Base-by-base conservation (phyloP, 176 grass and related monocot species). In the Oryza rufipogon region DNA sequence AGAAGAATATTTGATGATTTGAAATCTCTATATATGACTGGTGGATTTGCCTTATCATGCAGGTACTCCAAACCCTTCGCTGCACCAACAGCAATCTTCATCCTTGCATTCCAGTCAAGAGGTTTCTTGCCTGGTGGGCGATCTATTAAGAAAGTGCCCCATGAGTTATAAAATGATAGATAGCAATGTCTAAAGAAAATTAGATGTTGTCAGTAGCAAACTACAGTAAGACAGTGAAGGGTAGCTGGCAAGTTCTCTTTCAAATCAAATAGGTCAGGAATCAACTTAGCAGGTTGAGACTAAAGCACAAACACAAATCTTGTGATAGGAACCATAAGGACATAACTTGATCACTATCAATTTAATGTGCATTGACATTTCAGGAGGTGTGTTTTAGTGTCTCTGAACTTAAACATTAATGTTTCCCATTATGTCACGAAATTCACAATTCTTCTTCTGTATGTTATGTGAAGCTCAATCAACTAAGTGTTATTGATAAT, bases 1-100 rank as follows among this genome's bases (percentile, higher is more conserved):
- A 98, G 91, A 80, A 98, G 96, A 86, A 98, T 96, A 68, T 98
- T 98, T 68, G 96, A 98, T 87, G 96, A 79, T 84, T 98, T 98
- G 80, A 98, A 98, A 88, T 98, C 96, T 45, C 96, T 92, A 36
- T 98, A 98, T 80, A 98, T 98, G 80, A 98, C 96, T 11, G 93
- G 96, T 58, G 93, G 96, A 76, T 81, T 93, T 80, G 96, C 96
- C 83, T 91, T 96, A 77, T 96, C 96, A 73, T 99, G 96, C 36
- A 99, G 88, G 77, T 96, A 94, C 79, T 99, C 96, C 74, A 99
- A 89, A 84, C 96, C 96, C 79, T 89, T 96, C 0, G 96, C 96
- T 73, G 96, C 93, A 87, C 96, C 96, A 0, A 90, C 86, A 51
- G 96, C 96, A 77, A 99, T 99, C 75, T 87, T 99, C 93, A 99